These are phyloP conservation scores for Clavariopsis aquatica DNA, from an alignment of 495 filamentous ascomycete genomes.

Conservation along the genomic window DNA sequence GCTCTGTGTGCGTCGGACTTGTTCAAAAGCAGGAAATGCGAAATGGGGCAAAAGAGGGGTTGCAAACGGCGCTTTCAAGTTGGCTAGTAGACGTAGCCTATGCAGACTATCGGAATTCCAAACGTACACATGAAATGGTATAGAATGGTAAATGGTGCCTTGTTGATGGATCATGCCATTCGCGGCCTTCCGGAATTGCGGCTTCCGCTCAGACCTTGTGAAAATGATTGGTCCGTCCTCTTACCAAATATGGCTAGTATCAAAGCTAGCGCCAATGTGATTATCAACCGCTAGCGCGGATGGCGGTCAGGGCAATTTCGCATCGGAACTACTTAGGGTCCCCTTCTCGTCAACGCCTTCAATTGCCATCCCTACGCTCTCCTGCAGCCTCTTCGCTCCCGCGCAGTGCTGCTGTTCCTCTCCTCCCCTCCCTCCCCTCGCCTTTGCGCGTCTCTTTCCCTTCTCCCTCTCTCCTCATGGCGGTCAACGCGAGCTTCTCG, in stretches of 20 bases:
- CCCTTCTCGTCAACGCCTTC: constrained; percentile 5
- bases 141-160: no score
- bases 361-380: constrained; percentile 12
- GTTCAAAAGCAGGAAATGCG: no score
- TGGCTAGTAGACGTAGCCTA: no score
- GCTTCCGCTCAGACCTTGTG: background rate
- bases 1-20: no score
- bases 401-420: constrained; percentile 3
- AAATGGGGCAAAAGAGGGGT: no score
- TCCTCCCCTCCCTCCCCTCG: constrained; percentile 2
- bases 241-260: no score
- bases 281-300: background rate
- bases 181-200: background rate
- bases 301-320: background rate
- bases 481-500: constrained; percentile 72
- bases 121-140: no score
- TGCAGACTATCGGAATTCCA: no score
- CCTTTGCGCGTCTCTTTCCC: constrained; percentile 1
- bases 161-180: no score
- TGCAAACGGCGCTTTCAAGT: no score
- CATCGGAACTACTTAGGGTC: background rate
- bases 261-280: background rate
- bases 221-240: no score
- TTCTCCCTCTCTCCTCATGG: constrained; percentile 53
- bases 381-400: background rate